Evolutionary conservation across 768 basidiomycete species (phyloP), one percentile per base, ranked within the genome.

Genomic region (Termitomyces sp.): DNA sequence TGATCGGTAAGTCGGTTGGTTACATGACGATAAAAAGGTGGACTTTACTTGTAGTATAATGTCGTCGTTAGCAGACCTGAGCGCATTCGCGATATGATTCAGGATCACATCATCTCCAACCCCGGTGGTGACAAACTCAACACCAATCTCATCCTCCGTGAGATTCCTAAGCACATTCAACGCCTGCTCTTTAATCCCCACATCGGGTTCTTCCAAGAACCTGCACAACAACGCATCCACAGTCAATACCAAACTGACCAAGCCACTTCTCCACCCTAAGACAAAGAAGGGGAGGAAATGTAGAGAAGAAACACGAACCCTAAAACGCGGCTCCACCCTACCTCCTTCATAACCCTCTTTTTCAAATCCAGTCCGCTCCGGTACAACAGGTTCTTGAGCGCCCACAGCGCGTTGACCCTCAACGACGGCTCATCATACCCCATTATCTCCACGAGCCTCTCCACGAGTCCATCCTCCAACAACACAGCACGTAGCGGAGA

Each of bases 331-430:
- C 66, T 64, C 90, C 92, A 94, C 1, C 84, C 85, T 3, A 97
- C 65, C 45, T 76, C 72, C n/a, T 72, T 70, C 81, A 92, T 89
- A 14, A 94, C 80, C 57, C 77, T 72, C 43, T 72, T 72, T 70
- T 92, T 94, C 52, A 82, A 81, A 44, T 78, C 76, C n/a, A 75
- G 71, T 3, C 71, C 72, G 35, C 85, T 82, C 65, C 86, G 87
- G 67, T 81, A 81, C 2, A 92, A 67, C n/a, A 92, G 67, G 65
- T 95, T 97, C 69, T 92, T 93, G 36, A 94, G 70, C 0, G 88
- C 88, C 93, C 94, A 95, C n/a, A 95, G 66, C 0, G 88, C 83
- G 60, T 85, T 92, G 30, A 88, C 48, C 18, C 57, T 44, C 46
- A 60, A 32, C 52, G 47, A 41, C 16, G 43, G 14, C 33, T 58